Evolutionary conservation across 768 basidiomycete genomes (phyloP).

Genomic region (Fomitopsis serialis): DNA sequence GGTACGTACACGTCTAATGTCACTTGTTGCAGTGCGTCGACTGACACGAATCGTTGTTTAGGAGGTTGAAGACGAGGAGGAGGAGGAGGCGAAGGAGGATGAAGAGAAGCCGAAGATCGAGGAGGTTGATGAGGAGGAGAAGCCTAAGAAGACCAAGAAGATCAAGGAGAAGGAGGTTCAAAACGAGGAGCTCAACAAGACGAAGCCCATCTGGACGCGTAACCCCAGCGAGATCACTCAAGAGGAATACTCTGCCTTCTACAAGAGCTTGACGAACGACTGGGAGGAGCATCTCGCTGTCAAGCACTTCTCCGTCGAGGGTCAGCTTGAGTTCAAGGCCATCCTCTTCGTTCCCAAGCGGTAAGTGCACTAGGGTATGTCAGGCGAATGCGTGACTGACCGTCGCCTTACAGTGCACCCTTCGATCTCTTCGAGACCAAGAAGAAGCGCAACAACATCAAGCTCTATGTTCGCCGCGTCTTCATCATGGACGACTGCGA

Average conservation of each 20-base stretch:
- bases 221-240: slow-evolving; percentile 90
- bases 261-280: slow-evolving; percentile 99
- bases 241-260: slow-evolving; percentile 95
- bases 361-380: slow-evolving; percentile 34
- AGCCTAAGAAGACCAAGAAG: slow-evolving; percentile 77
- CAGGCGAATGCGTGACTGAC: slow-evolving; percentile 4
- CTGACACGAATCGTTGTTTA: too few species aligned
- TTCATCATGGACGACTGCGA: slow-evolving; percentile 99
- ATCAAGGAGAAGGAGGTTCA: slow-evolving; percentile 82
- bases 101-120: slow-evolving; percentile 71
- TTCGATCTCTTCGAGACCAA: slow-evolving; percentile 99
- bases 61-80: slow-evolving; percentile 86
- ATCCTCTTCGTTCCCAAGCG: slow-evolving; percentile 97
- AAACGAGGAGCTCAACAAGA: slow-evolving; percentile 99
- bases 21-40: too few species aligned
- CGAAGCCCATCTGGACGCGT: slow-evolving; percentile 99
- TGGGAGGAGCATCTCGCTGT: slow-evolving; percentile 99
- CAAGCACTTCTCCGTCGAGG: slow-evolving; percentile 99
- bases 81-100: slow-evolving; percentile 73
- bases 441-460: slow-evolving; percentile 99
- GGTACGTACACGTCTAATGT: slow-evolving; percentile 43
- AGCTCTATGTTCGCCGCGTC: slow-evolving; percentile 99
- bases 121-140: slow-evolving; percentile 66
- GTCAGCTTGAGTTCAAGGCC: slow-evolving; percentile 99
- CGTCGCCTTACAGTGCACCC: slow-evolving; percentile 59